Evolutionary conservation across 352 stramenopile genomes (phyloP), one percentile per base, ranked within the genome.

Genomic region (Pythium rishiriense): DNA sequence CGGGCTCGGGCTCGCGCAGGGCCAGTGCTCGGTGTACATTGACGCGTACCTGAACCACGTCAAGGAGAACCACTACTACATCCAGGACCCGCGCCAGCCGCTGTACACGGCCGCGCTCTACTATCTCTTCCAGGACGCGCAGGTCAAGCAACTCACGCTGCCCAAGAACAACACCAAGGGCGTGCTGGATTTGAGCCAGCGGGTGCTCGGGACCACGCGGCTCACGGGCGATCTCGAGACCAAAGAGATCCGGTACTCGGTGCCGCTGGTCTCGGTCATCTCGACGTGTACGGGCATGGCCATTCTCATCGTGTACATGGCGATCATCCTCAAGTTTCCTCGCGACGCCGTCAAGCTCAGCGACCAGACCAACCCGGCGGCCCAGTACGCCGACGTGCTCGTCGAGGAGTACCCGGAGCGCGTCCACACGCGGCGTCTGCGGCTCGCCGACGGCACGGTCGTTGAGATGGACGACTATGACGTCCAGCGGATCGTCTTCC

Each of bases 241-340:
- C 26, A 83, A 86, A 49, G 68, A 82, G 62, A 83, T 86, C 64
- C 78, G 72, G 39, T 81, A 74, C 59, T 80, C 74, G 10, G 69
- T 86, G 24, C 73, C 75, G 10, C 22, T 78, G 0, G 72, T 56
- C 43, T 83, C 74, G 0, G 74, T 72, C 1, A 67, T 81, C 47
- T 75, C 74, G 33, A 81, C 77, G 14, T 75, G 70, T 26, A 65
- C 75, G 9, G 77, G 74, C 8, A 72, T 83, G 2, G 61, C 25
- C 11, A 53, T 81, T 0, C 45, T 86, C 1, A 48, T 82, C 21
- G 45, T 70, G 10, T 72, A 78, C 24, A 62, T 65, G 8, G 67
- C 56, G 17, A 19, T 80, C 0, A 66, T 83, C 12, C 31, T 83
- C n/a, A 4, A 69, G 21, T 70, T 64, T 1, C 76, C 76, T 0